Base-by-base conservation (phyloP, 2,329 filamentous ascomycete genomes). In the Penicillium sp. region DNA sequence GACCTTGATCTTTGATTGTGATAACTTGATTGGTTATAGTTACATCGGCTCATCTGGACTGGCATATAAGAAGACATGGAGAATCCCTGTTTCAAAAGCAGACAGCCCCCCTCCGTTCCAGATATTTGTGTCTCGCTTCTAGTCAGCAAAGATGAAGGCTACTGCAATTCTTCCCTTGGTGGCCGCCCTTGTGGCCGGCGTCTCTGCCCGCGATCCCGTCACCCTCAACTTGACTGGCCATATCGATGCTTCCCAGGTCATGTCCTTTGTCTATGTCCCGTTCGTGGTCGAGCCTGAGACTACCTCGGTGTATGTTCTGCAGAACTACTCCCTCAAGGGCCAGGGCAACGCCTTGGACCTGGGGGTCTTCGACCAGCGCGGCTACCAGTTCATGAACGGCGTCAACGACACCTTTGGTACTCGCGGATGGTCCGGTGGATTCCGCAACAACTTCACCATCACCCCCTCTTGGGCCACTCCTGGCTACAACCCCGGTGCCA, bases 381-480 rank as follows among this genome's bases (percentile, higher is more conserved):
- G 65, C 7, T 43, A 44, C 22, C 43, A 58, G n/a, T 22, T 62
- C 31, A 50, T 41, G n/a, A 36, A 56, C 14, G 50, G 22, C 14
- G 37, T 55, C 3, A 60, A 62, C 14, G 49, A 39, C 35, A 51
- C 35, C 33, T 41, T 46, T 10, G 58, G 52, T 1, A 24, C 27
- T 22, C 40, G 52, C 4, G 52, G 52, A 47, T 54, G 52, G 52
- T 54, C 52, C 4, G 52, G 52, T 36, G 52, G 52, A 31, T 54
- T 36, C 41, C 41, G 65, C 22, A 59, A 63, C 43, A 65, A 68
- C 44, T 67, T 68, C 57, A 67, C 63, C 22, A 65, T 68, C 46
- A 58, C 66, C n/a, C 53, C 57, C 10, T 35, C 46, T 5, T 58
- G 57, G 36, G 66, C 66, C 11, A 64, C 66, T n/a, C 66, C 66